phyloP scores from a whole-genome alignment of 208 protist genomes.

The Porcisia hertigi region DNA sequence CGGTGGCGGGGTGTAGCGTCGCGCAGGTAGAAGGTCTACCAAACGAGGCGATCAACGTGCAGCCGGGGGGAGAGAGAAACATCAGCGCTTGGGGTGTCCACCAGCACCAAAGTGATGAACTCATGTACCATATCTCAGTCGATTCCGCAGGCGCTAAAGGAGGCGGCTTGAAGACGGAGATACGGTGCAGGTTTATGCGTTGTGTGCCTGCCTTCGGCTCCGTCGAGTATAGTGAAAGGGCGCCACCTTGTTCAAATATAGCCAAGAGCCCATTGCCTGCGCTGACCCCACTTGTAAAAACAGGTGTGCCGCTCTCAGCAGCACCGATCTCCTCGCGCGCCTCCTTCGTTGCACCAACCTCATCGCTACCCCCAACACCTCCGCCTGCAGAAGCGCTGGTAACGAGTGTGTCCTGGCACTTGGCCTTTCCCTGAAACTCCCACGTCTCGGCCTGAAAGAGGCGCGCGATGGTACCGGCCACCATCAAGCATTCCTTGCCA shows the following conservation, averaged over 20 bases:
- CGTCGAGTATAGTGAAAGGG: conserved; percentile 13
- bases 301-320: not conserved
- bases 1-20: conserved; percentile 25
- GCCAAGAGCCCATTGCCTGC: conserved; percentile 7
- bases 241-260: conserved; percentile 15
- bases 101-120: conserved; percentile 21
- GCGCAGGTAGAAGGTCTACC: conserved; percentile 7
- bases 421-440: conserved; percentile 81
- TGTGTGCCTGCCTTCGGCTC: conserved; percentile 17
- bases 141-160: not conserved
- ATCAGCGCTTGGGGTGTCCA: conserved; percentile 23
- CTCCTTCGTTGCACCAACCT: conserved; percentile 10
- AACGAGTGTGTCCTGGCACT: conserved; percentile 21
- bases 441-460: conserved; percentile 64
- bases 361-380: not conserved
- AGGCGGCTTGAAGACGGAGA: conserved; percentile 2
- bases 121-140: not conserved
- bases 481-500: conserved; percentile 40
- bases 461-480: conserved; percentile 59
- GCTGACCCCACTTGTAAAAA: conserved; percentile 18
- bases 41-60: conserved; percentile 7
- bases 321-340: not conserved
- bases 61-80: conserved; percentile 16
- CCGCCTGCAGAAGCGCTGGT: conserved; percentile 4
- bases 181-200: conserved; percentile 15